Base-by-base conservation (phyloP, 164 flowering plant species). In the Vitis riparia region DNA sequence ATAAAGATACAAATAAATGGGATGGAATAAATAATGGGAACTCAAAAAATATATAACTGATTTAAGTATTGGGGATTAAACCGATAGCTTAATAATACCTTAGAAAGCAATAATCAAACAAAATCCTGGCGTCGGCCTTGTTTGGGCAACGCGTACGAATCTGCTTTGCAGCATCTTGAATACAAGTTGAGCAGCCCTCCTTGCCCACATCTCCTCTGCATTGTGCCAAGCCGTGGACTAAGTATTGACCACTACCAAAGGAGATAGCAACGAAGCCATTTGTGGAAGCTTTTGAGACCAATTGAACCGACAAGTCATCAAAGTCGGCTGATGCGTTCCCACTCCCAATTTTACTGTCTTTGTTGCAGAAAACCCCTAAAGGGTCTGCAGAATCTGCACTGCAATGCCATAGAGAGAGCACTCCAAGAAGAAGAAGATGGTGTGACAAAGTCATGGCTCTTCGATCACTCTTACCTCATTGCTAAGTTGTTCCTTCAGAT, bases 31-130 rank as follows among this genome's bases (percentile, higher is more conserved):
- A 23, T 23, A 23, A 23, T 23, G 27, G 27, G 2, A 23, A 23
- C 27, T 23, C 27, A 23, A 23, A 1, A 23, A 23, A 23, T 23
- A 23, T 23, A 2, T 23, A 23, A 23, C 27, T 0, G 27, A 23
- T 23, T 23, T 23, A 23, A 23, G 27, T 23, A 23, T 23, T 23
- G 27, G 27, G 27, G 27, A 23, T 23, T 23, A 23, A 23, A 23
- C 27, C 27, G 2, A 2, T 23, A 23, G 27, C 2, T 37, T 37
- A 2, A 37, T 37, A 37, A 37, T 88, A 80, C 68, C 89, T 69
- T 14, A 86, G 63, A 65, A 86, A 85, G 78, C 92, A 88, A 13
- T 68, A 79, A 57, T 88, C 90, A 51, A 78, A 86, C 86, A 87
- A 83, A n/a, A 86, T 82, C 60, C 86, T 70, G 2, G 88, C 86